phyloP scores from a whole-genome alignment of 768 basidiomycete species.

The Lenzites betulinus region DNA sequence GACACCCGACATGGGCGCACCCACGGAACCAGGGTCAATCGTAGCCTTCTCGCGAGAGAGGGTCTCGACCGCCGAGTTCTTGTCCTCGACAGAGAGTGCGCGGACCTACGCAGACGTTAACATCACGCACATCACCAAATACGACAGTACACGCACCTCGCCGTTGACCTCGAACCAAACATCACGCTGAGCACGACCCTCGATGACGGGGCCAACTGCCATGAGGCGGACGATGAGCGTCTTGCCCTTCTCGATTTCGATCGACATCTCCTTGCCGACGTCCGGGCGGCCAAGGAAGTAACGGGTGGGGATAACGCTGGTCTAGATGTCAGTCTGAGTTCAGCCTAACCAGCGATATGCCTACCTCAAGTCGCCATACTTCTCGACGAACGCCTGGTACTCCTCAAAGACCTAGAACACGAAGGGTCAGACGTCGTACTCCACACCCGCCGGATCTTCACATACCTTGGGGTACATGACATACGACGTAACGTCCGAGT shows the following conservation, averaged over 20 bases:
- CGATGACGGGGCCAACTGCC: constrained; percentile 92
- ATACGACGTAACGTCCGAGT: constrained; percentile 91
- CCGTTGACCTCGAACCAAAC: constrained; percentile 99
- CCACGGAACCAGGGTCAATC: constrained; percentile 93
- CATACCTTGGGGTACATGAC: constrained; percentile 97
- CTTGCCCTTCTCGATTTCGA: constrained; percentile 95
- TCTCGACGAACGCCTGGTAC: constrained; percentile 91
- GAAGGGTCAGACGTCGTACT: background rate
- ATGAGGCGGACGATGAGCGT: constrained; percentile 94
- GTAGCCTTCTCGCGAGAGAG: constrained; percentile 94
- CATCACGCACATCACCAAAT: background rate
- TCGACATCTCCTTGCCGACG: constrained; percentile 94
- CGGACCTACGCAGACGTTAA: constrained; percentile 63
- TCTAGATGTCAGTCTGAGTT: background rate
- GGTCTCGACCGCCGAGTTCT: constrained; percentile 95
- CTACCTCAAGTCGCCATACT: constrained; percentile 92
- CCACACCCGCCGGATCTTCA: too few relatives aligned
- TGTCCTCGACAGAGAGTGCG: constrained; percentile 94
- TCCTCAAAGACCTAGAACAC: constrained; percentile 86
- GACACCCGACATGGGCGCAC: constrained; percentile 97
- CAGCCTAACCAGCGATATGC: constrained; percentile 21
- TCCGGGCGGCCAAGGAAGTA: constrained; percentile 95
- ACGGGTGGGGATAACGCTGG: constrained; percentile 92
- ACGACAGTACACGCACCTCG: constrained; percentile 54
- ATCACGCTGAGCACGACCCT: constrained; percentile 90